Evolutionary conservation across 2,329 filamentous ascomycete genomes (phyloP), one percentile per base, ranked within the genome.

Genomic region (Trichoderma sp.): DNA sequence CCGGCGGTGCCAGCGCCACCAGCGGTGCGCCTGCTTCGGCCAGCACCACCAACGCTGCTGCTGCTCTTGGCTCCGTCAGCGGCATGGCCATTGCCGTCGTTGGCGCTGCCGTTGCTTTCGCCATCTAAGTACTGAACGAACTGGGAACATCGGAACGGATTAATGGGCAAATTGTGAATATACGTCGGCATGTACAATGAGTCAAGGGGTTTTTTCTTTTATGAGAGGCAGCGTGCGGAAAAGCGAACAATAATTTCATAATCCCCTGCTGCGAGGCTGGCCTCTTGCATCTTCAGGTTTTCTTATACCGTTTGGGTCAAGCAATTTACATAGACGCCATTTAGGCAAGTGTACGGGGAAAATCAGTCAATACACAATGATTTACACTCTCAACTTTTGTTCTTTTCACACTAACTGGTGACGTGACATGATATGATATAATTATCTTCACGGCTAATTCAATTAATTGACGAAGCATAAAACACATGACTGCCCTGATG

Each of bases 101-200:
- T 29, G 69, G 63, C n/a, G 75, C 75, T 45, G 75, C 69, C 33
- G 38, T 74, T 27, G 75, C 64, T 59, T 66, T 76, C 35, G 69
- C 69, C n/a, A 31, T 72, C 9, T 76, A 69, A 64, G 31, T 24
- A n/a, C 29, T 60, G 18, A 38, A 53, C 29, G 18, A n/a, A 31
- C 8, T n/a, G 21, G 31, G 5, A 38, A 38, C 35, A 38, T 0
- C 50, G 50, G 50, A n/a, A 67, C 2, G 24, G 33, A 41, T 38
- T 21, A 69, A 69, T 69, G 56, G 72, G 38, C 6, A 53, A 60
- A 53, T 29, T 66, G 64, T 35, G 38, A 50, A 41, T 59, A 41
- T 60, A 74, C 50, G 63, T 67, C 63, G 62, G 45, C 45, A 66
- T 74, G 62, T 67, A 67, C 63, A 53, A 74, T 67, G 62, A 50